Percentiles rank a stretch among this genome's conserved stretches.
Conservation (phyloP, 2,329 filamentous ascomycete genomes). For the Nakataea oryzae region DNA sequence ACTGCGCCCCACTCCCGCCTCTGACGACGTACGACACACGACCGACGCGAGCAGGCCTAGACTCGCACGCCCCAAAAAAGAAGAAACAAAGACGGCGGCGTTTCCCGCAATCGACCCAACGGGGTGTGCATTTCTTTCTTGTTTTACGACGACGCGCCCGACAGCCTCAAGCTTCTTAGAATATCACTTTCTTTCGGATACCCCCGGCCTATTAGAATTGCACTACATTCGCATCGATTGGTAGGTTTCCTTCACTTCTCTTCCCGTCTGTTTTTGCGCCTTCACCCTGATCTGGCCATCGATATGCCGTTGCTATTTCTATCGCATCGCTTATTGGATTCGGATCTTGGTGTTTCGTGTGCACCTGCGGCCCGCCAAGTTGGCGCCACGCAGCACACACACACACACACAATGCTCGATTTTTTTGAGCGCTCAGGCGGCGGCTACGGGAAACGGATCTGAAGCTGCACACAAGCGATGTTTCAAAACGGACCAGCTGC, state of each 20-base stretch:
- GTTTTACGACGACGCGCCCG: background rate
- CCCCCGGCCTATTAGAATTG: constrained; percentile 3
- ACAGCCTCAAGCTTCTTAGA: constrained; percentile 1
- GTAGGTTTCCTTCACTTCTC: background rate
- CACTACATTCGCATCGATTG: background rate
- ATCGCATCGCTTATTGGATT: background rate
- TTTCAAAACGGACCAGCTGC: background rate
- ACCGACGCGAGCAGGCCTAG: background rate
- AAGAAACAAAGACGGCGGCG: constrained; percentile 1
- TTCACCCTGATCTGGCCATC: background rate
- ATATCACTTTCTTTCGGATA: constrained; percentile 4
- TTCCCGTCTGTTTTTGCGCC: background rate
- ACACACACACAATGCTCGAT: background rate
- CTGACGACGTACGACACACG: background rate
- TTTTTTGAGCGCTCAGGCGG: background rate
- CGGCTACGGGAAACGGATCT: background rate
- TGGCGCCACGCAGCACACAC: background rate
- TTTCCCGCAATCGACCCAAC: background rate
- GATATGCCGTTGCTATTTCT: background rate
- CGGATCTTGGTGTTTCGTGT: background rate
- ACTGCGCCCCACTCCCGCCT: background rate
- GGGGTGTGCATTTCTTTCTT: background rate
- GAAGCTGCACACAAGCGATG: background rate
- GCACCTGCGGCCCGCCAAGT: background rate
- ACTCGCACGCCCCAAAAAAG: background rate